A percentile compares a stretch with the other conserved stretches of the same genome.
Evolutionary conservation across 2,329 filamentous ascomycete genomes (phyloP).

Genomic region (Ceratocystis harringtonii): DNA sequence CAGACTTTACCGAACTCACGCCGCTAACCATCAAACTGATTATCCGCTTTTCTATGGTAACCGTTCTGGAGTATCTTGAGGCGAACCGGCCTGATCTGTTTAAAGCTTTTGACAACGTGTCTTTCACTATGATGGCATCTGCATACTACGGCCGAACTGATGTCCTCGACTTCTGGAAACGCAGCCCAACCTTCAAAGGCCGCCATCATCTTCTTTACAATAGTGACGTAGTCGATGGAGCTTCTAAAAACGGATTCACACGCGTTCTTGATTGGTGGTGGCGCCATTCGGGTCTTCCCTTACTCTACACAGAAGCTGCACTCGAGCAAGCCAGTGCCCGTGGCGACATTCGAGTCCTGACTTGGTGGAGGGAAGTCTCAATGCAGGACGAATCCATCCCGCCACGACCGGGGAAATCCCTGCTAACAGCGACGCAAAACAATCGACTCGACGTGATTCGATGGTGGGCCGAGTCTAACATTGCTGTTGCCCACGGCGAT

Average conservation of each 20-base stretch:
- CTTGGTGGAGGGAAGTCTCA: slow-evolving; percentile 78
- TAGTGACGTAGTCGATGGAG: slow-evolving; percentile 70
- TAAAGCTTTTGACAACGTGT: slow-evolving; percentile 68
- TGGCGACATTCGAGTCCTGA: slow-evolving; percentile 70
- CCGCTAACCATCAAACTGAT: slow-evolving; percentile 74
- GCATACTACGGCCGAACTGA: slow-evolving; percentile 71
- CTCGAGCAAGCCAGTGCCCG: slow-evolving; percentile 76
- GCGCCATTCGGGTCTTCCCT: slow-evolving; percentile 55
- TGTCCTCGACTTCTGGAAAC: slow-evolving; percentile 83
- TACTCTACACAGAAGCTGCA: slow-evolving; percentile 75
- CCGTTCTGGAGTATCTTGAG: slow-evolving; percentile 56
- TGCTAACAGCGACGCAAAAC: slow-evolving; percentile 70
- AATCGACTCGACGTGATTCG: slow-evolving; percentile 62
- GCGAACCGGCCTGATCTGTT: slow-evolving; percentile 56
- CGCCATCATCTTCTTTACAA: slow-evolving; percentile 58
- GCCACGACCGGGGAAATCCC: slow-evolving; percentile 69
- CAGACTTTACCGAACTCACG: slow-evolving; percentile 56
- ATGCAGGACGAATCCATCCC: slow-evolving; percentile 41
- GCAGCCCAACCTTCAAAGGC: slow-evolving; percentile 64
- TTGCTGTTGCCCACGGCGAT: slow-evolving; percentile 66
- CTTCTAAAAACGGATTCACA: slow-evolving; percentile 71
- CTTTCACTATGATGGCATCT: slow-evolving; percentile 76
- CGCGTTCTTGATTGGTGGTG: slow-evolving; percentile 88
- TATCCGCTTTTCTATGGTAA: slow-evolving; percentile 75
- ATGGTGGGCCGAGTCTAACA: slow-evolving; percentile 77